Conservation (phyloP, 179 eudicot species). For the Gypsophila paniculata region DNA sequence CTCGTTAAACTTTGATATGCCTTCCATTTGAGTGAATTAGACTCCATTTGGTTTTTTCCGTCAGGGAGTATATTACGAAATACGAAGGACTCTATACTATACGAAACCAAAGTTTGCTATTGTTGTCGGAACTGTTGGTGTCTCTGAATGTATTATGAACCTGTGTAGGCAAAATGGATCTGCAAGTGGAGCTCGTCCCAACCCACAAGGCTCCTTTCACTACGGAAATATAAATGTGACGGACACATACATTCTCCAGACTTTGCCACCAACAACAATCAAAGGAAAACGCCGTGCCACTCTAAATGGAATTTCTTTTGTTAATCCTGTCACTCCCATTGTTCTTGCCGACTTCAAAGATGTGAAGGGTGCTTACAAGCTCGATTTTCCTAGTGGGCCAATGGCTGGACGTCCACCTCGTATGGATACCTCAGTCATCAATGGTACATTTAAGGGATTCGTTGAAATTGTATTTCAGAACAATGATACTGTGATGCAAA, state of each 20-base stretch:
- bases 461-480: slow-evolving; percentile 76
- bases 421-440: slow-evolving; percentile 57
- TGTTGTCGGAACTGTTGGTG: neutral
- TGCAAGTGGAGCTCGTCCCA: slow-evolving; percentile 96
- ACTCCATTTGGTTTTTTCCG: neutral
- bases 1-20: neutral
- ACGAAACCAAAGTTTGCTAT: neutral
- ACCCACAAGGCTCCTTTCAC: slow-evolving; percentile 93
- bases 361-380: slow-evolving; percentile 67
- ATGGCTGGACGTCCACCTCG: slow-evolving; percentile 39
- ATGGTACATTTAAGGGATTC: slow-evolving; percentile 84
- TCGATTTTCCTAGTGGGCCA: slow-evolving; percentile 65
- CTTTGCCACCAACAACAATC: slow-evolving; percentile 59
- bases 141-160: neutral
- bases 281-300: slow-evolving; percentile 62
- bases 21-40: neutral
- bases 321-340: slow-evolving; percentile 72
- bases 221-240: slow-evolving; percentile 82
- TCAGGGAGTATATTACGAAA: too few species aligned
- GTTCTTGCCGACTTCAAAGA: slow-evolving; percentile 69
- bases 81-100: too few species aligned
- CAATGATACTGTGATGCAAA: slow-evolving; percentile 79
- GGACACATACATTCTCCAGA: slow-evolving; percentile 47
- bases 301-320: slow-evolving; percentile 78
- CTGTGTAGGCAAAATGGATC: slow-evolving; percentile 59